Percentiles rank a stretch among this genome's conserved stretches.
phyloP scores from a whole-genome alignment of 2,329 filamentous ascomycete species.

The Aureobasidium pullulans region DNA sequence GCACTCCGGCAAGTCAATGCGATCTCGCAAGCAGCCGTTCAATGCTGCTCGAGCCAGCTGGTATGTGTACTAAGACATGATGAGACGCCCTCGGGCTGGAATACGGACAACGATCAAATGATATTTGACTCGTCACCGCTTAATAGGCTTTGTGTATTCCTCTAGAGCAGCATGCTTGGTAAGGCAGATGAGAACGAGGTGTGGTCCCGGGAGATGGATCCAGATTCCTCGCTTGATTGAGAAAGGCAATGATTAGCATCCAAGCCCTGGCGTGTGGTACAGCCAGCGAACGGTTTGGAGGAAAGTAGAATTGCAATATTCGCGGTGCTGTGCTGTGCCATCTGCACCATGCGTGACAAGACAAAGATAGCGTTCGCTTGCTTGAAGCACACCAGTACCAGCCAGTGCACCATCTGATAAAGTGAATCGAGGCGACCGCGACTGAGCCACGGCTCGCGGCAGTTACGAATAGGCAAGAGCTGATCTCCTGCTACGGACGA shows the following conservation, averaged over 20 bases:
- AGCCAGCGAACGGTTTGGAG: constrained; percentile 8
- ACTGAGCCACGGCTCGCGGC: constrained; percentile 3
- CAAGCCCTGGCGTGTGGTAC: constrained; percentile 8
- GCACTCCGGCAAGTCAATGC: neutral
- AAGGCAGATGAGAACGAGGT: constrained; percentile 9
- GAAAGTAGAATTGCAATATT: constrained; percentile 1
- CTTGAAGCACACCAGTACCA: neutral
- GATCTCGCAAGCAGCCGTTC: constrained; percentile 3
- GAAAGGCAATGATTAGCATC: constrained; percentile 9
- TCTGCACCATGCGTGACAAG: constrained; percentile 7
- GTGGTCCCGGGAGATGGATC: constrained; percentile 7
- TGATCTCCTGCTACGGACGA: neutral
- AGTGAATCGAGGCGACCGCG: neutral
- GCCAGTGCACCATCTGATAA: neutral
- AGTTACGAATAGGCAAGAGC: constrained; percentile 9
- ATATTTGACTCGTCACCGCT: constrained; percentile 9
- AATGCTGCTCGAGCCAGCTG: constrained; percentile 5
- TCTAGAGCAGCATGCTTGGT: constrained; percentile 4
- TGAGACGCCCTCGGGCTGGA: neutral
- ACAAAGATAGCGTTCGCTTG: constrained; percentile 10
- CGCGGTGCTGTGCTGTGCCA: neutral
- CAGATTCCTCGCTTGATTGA: constrained; percentile 12
- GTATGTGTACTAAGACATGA: constrained; percentile 5
- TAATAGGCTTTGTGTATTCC: constrained; percentile 4
- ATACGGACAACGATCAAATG: constrained; percentile 1